Base-by-base conservation (phyloP, 2,329 filamentous ascomycete genomes). In the Nigrospora osmanthi region DNA sequence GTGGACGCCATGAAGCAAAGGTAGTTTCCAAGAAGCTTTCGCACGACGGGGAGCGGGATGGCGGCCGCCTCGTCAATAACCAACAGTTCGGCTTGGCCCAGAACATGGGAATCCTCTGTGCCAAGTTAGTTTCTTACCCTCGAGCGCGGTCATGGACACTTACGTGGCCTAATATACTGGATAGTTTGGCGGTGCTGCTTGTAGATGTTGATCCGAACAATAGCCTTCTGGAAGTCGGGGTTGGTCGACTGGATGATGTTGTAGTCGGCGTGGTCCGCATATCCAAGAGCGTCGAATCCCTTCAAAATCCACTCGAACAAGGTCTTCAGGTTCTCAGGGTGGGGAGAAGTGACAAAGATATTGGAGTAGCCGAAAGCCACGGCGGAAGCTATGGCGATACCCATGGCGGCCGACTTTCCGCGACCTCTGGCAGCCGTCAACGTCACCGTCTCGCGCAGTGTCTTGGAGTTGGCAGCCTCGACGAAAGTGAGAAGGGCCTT, bases 1-100 rank as follows among this genome's bases (percentile, higher is more conserved):
- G 93, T 98, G 1, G 93, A 98, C 1, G 94, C 89, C 93, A 98
- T 97, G 67, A 98, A 98, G 10, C 97, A 89, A 34, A 98, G 73
- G 65, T 98, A 98, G 13, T 91, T 91, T 0, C 93, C 93, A 80
- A 98, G 90, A 35, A 98, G 75, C 67, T 96, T 96, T 55, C 85
- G 79, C 9, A 98, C 93, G 3, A 97, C 71, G 1, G 93, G 93
- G 11, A 98, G 68, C 12, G 94, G 93, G 50, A 98, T 98, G 2
- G 94, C 94, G 12, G 93, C 93, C 14, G 93, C 93, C 67, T 98
- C 93, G 65, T 98, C 93, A 51, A 98, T 97, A 10, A 98, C 91
- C 11, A 98, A 72, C 35, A 98, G 69, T 64, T 98, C 93, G 4
- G 93, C 93, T 64, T 98, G 93, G 23, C 93, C 93, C 3, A 98